Percentiles rank a stretch among this genome's conserved stretches.
phyloP scores from a whole-genome alignment of 2,329 filamentous ascomycete species.

The Hypoxylon sp. region DNA sequence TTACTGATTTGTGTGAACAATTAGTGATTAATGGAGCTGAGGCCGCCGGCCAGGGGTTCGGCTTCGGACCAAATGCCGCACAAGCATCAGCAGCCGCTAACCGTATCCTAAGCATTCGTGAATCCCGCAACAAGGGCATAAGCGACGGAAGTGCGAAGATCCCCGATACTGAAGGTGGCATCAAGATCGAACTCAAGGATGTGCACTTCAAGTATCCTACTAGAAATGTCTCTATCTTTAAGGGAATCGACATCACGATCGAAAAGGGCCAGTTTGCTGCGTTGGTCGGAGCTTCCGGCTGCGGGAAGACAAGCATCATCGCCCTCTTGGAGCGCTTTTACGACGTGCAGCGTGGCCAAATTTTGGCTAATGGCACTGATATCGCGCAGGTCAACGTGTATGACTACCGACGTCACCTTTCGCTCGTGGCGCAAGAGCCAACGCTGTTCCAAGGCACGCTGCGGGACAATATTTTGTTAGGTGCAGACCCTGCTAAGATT shows the following conservation, averaged over 20 bases:
- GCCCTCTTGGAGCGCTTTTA: slow-evolving; percentile 78
- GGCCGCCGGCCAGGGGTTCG: slow-evolving; percentile 74
- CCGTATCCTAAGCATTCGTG: slow-evolving; percentile 67
- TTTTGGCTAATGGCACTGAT: slow-evolving; percentile 73
- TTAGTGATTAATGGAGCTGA: slow-evolving; percentile 75
- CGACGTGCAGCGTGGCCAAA: slow-evolving; percentile 71
- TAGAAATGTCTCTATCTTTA: slow-evolving; percentile 69
- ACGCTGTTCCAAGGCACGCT: slow-evolving; percentile 74
- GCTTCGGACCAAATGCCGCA: slow-evolving; percentile 74
- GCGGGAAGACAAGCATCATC: slow-evolving; percentile 80
- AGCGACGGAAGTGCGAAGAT: slow-evolving; percentile 54
- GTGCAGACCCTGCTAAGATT: slow-evolving; percentile 67
- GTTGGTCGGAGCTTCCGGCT: slow-evolving; percentile 77
- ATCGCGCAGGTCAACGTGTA: slow-evolving; percentile 70
- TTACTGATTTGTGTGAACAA: slow-evolving; percentile 10
- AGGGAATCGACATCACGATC: slow-evolving; percentile 72
- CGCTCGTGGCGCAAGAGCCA: slow-evolving; percentile 81
- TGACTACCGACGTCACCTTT: slow-evolving; percentile 73
- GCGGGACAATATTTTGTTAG: slow-evolving; percentile 77
- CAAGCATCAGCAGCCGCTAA: slow-evolving; percentile 71
- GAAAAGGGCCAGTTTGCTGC: slow-evolving; percentile 78
- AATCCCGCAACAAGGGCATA: slow-evolving; percentile 56
- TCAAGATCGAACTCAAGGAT: slow-evolving; percentile 69
- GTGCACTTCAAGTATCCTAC: slow-evolving; percentile 73
- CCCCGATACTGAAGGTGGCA: slow-evolving; percentile 62